Evolutionary conservation across 2,329 filamentous ascomycete genomes (phyloP), one percentile per base, ranked within the genome.

Genomic region (Colletotrichum paranaense): DNA sequence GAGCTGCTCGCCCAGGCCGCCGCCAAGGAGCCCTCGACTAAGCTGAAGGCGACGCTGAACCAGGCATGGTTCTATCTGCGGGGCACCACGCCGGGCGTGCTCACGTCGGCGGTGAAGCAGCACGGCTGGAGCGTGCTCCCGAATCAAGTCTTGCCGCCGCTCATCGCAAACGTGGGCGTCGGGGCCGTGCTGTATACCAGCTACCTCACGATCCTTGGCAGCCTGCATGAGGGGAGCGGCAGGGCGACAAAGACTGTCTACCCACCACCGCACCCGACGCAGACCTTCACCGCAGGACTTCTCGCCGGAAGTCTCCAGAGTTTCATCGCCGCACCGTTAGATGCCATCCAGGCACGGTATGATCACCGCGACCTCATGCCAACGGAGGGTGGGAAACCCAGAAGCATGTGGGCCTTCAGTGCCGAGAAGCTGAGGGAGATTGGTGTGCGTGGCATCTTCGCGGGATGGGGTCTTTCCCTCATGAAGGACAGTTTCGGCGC

Each of bases 91-190:
- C 92, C 92, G 0, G 92, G 91, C 1, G 86, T 95, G 6, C 84
- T 95, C 32, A 89, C 89, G 0, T 89, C 92, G 59, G 93, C 93
- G 0, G 87, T 95, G 49, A 86, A 85, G 62, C 88, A 90, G n/a
- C 86, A 94, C 72, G 93, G 93, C 63, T 95, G 93, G 93, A 84
- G 87, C 24, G 91, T 95, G 67, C 87, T 95, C 12, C 93, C 92
- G 0, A 91, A 94, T 74, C 92, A 95, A 83, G 90, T 95, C n/a
- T 82, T 95, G 24, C 93, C 93, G 55, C 93, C 93, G 16, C 84
- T 95, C 55, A 84, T 94, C 22, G 93, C 93, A 42, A 95, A 95
- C 76, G 89, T 94, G 1, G 90, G 89, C 49, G 92, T 95, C 62
- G 93, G 93, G 3, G 92, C 92, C 1, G 89, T 95, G 3, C 84